These are phyloP conservation scores for Debaryomyces udenii DNA, from an alignment of 1,139 yeast species.

Conservation along the genomic window DNA sequence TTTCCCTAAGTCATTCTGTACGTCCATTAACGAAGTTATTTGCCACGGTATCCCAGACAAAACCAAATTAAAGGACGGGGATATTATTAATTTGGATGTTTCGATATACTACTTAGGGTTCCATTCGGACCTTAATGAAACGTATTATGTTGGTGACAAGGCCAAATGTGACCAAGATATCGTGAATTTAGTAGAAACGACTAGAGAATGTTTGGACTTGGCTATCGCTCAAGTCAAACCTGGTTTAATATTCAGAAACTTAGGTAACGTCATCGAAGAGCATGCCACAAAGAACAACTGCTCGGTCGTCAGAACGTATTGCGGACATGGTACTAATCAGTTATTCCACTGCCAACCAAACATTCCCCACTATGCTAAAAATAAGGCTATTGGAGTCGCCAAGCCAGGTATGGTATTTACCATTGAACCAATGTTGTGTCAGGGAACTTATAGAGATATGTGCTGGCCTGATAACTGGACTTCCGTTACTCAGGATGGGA, in stretches of 20 bases:
- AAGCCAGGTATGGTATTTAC: conserved; percentile 98
- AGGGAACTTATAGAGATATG: conserved; percentile 80
- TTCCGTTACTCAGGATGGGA: conserved; percentile 85
- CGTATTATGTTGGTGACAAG: conserved; percentile 94
- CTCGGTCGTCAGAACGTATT: conserved; percentile 86
- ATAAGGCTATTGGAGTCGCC: conserved; percentile 91
- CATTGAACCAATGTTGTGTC: conserved; percentile 95
- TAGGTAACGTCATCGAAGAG: conserved; percentile 87
- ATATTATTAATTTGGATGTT: conserved; percentile 89
- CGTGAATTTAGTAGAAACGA: conserved; percentile 89
- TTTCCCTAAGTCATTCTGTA: conserved; percentile 91
- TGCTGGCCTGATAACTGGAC: conserved; percentile 99
- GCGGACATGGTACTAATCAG: conserved; percentile 92
- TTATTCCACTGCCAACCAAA: conserved; percentile 93
- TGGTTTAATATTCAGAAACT: conserved; percentile 82
- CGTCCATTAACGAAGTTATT: conserved; percentile 90
- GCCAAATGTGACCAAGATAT: conserved; percentile 73
- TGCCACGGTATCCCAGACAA: conserved; percentile 98
- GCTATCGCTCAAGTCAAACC: conserved; percentile 90
- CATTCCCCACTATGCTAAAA: conserved; percentile 91
- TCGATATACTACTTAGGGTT: conserved; percentile 82
- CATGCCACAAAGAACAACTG: conserved; percentile 80
- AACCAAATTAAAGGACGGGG: conserved; percentile 86
- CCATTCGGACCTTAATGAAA: conserved; percentile 95
- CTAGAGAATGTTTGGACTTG: conserved; percentile 83